Percentiles rank a stretch among this genome's conserved stretches.
These are phyloP conservation scores for Maudiozyma bulderi DNA, from an alignment of 805 yeast species.

Conservation along the genomic window DNA sequence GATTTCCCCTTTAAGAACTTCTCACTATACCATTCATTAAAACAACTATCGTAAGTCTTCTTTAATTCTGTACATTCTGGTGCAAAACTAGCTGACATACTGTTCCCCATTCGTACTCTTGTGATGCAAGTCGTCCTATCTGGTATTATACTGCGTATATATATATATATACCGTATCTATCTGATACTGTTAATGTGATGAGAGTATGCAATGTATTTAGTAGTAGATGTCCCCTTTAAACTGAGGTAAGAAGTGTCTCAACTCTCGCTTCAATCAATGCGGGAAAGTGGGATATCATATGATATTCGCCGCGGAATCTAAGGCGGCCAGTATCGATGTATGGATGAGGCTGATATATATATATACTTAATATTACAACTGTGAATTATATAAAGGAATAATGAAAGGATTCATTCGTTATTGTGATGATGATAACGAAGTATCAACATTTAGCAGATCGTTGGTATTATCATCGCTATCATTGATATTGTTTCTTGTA, in stretches of 20 bases:
- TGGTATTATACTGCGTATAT: background rate
- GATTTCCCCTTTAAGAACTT: conserved; percentile 49
- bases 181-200: background rate
- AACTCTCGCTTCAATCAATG: too few relatives aligned
- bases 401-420: too few relatives aligned
- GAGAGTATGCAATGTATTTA: background rate
- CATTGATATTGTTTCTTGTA: background rate
- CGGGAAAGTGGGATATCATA: too few relatives aligned
- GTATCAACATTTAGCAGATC: conserved; percentile 3
- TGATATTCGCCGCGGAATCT: too few relatives aligned
- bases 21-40: conserved; percentile 91
- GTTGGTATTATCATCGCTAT: conserved; percentile 16
- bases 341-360: too few relatives aligned
- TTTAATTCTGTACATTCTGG: conserved; percentile 91
- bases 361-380: too few relatives aligned
- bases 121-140: background rate
- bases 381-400: too few relatives aligned
- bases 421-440: background rate
- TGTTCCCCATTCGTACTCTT: conserved; percentile 45
- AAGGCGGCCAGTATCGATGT: too few relatives aligned
- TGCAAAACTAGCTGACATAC: conserved; percentile 83
- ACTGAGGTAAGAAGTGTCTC: too few relatives aligned
- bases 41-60: conserved; percentile 82
- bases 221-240: background rate
- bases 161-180: background rate